Conservation (phyloP, 176 grass and related monocot species). For the Eragrostis curvula region DNA sequence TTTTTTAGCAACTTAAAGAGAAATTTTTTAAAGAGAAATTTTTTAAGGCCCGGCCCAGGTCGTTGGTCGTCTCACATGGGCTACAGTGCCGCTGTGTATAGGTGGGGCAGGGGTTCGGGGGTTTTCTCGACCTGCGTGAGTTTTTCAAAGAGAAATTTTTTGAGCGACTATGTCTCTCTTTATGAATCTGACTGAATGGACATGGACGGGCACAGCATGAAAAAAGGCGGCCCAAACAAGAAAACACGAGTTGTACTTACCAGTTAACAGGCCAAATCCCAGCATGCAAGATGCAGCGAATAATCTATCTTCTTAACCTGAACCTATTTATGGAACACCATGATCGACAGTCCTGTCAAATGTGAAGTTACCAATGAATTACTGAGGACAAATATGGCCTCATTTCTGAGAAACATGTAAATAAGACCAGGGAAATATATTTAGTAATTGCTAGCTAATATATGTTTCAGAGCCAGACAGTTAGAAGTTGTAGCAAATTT, state of each 20-base stretch:
- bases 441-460: too few species aligned
- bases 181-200: not conserved
- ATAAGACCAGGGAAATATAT: too few species aligned
- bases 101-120: too few species aligned
- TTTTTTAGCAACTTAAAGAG: too few species aligned
- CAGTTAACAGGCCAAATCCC: not conserved
- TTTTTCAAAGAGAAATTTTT: too few species aligned
- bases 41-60: too few species aligned
- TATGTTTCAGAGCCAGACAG: too few species aligned
- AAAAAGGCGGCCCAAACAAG: not conserved
- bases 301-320: not conserved
- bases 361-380: not conserved
- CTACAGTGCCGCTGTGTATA: too few species aligned
- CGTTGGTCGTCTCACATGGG: too few species aligned
- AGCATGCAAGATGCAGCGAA: not conserved
- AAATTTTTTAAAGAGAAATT: too few species aligned
- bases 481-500: not conserved
- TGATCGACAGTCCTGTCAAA: not conserved
- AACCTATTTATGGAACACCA: not conserved
- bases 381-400: not conserved
- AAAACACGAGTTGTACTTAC: not conserved
- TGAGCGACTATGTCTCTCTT: too few species aligned
- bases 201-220: not conserved
- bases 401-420: not conserved
- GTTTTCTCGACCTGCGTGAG: too few species aligned